A percentile compares a stretch with the other conserved stretches of the same genome.
phyloP scores from a whole-genome alignment of 2,329 filamentous ascomycete species.

The Aspergillus felis region DNA sequence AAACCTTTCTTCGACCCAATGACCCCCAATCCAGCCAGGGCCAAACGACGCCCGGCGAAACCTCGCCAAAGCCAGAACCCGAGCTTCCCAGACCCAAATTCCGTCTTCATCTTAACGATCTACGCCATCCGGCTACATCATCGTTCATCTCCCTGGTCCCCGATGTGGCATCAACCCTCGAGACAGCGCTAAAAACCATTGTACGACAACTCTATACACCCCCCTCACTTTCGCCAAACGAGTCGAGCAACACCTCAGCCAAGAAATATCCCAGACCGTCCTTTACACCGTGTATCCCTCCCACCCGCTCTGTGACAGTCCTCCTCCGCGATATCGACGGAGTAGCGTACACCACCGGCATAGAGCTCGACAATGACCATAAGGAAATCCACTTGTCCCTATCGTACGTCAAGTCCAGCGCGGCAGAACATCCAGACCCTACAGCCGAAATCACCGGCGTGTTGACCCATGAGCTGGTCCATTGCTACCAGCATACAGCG shows the following conservation, averaged over 20 bases:
- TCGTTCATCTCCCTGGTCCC: constrained; percentile 67
- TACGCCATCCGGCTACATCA: constrained; percentile 54
- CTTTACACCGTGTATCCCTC: constrained; percentile 44
- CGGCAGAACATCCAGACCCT: constrained; percentile 20
- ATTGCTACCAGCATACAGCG: constrained; percentile 84
- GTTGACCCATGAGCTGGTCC: constrained; percentile 86
- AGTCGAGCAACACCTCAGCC: background rate
- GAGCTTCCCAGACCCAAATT: constrained; percentile 29
- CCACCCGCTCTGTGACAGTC: constrained; percentile 82
- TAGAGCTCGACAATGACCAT: constrained; percentile 74
- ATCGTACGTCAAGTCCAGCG: constrained; percentile 58
- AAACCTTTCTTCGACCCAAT: background rate
- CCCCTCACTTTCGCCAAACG: constrained; percentile 7
- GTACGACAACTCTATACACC: constrained; percentile 66
- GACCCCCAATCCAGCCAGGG: background rate
- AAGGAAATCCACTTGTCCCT: constrained; percentile 91
- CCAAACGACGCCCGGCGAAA: background rate
- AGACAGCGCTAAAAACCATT: constrained; percentile 63
- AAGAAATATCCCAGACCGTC: constrained; percentile 9
- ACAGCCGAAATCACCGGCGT: constrained; percentile 72
- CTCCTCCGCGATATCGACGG: constrained; percentile 75
- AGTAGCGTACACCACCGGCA: constrained; percentile 83
- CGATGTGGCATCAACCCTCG: constrained; percentile 56
- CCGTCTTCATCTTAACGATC: constrained; percentile 40
- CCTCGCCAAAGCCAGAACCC: constrained; percentile 1